phyloP scores from a whole-genome alignment of 1,284 basidiomycete species.

The Ganoderma resinaceum region DNA sequence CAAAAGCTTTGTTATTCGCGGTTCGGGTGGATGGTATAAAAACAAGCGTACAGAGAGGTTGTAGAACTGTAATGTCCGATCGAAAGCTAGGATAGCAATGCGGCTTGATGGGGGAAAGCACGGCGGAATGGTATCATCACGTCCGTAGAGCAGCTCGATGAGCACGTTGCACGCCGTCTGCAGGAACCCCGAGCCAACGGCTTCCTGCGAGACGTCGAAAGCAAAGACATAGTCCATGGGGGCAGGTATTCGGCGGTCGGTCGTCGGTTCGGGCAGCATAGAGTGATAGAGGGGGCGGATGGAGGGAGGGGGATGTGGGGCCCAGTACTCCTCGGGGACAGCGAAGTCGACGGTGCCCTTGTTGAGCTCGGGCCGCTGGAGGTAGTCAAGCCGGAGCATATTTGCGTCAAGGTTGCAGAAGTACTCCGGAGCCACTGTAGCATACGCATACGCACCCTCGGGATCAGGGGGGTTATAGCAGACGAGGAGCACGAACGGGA shows the following conservation, averaged over 20 bases:
- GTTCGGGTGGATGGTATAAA: background rate
- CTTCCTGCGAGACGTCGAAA: slow-evolving; percentile 84
- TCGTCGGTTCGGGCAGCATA: slow-evolving; percentile 49
- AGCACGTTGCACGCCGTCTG: slow-evolving; percentile 73
- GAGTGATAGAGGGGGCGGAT: slow-evolving; percentile 61
- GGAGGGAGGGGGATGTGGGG: slow-evolving; percentile 67
- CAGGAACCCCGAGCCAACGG: slow-evolving; percentile 81
- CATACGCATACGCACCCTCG: slow-evolving; percentile 5
- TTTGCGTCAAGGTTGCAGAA: slow-evolving; percentile 88
- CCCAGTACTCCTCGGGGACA: slow-evolving; percentile 91
- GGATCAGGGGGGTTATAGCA: background rate
- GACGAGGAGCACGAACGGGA: slow-evolving; percentile 4
- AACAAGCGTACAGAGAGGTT: slow-evolving; percentile 78
- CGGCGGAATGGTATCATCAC: slow-evolving; percentile 44
- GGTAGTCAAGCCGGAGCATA: slow-evolving; percentile 84
- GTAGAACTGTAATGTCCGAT: slow-evolving; percentile 88
- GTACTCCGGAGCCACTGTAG: slow-evolving; percentile 83
- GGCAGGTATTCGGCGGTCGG: slow-evolving; percentile 63
- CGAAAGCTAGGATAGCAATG: slow-evolving; percentile 89
- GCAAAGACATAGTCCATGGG: slow-evolving; percentile 88
- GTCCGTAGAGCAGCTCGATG: slow-evolving; percentile 74
- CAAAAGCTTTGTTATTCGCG: slow-evolving; percentile 8
- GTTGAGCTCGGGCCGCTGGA: slow-evolving; percentile 86
- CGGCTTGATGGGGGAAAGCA: slow-evolving; percentile 61
- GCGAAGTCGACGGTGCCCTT: slow-evolving; percentile 94